Evolutionary conservation across 306 rosid species (phyloP).

Genomic region (Citrullus colocynthis): DNA sequence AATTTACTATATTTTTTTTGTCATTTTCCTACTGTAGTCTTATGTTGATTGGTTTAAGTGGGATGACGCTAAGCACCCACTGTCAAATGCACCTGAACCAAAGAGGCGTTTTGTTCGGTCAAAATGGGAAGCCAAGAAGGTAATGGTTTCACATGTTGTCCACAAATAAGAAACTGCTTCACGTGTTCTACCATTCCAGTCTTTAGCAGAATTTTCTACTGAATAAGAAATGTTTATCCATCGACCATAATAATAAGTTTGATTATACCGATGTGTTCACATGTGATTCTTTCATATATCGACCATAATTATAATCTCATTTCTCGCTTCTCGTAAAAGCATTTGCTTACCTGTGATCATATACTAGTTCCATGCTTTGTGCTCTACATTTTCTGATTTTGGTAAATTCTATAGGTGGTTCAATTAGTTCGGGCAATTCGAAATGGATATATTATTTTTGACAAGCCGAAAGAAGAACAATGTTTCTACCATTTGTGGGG

Average conservation of each 20-base stretch:
- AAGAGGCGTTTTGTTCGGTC: slow-evolving; percentile 94
- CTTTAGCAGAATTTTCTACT: not conserved
- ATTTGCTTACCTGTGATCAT: not conserved
- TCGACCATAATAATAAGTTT: not conserved
- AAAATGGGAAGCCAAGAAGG: slow-evolving; percentile 83
- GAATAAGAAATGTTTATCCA: not conserved
- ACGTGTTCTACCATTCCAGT: not conserved
- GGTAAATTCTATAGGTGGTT: slow-evolving; percentile 50
- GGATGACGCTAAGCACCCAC: slow-evolving; percentile 78
- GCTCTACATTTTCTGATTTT: slow-evolving; percentile 5
- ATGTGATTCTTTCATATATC: not conserved
- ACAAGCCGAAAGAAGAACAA: slow-evolving; percentile 67
- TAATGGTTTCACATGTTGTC: slow-evolving; percentile 10
- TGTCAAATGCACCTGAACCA: slow-evolving; percentile 91
- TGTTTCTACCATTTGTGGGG: slow-evolving; percentile 70
- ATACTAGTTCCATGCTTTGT: not conserved
- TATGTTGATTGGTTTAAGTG: slow-evolving; percentile 91
- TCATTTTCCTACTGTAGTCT: slow-evolving; percentile 29
- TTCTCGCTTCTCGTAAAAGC: too few relatives aligned
- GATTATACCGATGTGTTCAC: not conserved
- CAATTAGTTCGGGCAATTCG: slow-evolving; percentile 62
- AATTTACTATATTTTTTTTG: not conserved
- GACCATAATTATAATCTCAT: too few relatives aligned
- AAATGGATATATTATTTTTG: slow-evolving; percentile 54
- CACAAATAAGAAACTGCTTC: not conserved